These are phyloP conservation scores for Phytophthora cryptogea DNA, from an alignment of 352 stramenopile genomes.

Conservation along the genomic window DNA sequence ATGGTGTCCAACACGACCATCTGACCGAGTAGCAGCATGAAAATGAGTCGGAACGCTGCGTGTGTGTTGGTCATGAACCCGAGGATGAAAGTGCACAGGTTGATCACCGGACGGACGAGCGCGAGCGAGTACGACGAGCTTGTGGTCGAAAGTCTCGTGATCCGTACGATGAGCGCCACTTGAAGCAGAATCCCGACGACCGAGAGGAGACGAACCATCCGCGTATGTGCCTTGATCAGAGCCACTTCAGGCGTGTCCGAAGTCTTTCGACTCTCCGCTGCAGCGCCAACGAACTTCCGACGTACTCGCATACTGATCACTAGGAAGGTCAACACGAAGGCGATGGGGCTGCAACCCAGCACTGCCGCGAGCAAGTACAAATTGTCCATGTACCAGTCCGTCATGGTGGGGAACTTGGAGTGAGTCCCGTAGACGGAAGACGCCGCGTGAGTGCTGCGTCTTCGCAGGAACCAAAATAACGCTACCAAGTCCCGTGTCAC, in stretches of 20 bases:
- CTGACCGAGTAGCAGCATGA: constrained; percentile 40
- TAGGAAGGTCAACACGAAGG: constrained; percentile 45
- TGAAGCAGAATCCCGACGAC: constrained; percentile 49
- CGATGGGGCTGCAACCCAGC: constrained; percentile 38
- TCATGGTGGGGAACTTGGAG: constrained; percentile 20
- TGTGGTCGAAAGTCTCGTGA: constrained; percentile 20
- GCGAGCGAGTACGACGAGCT: constrained; percentile 49
- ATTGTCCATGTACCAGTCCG: constrained; percentile 59
- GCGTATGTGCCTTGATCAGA: constrained; percentile 64
- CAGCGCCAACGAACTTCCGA: constrained; percentile 17
- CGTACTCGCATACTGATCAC: constrained; percentile 38
- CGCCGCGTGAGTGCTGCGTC: constrained; percentile 7
- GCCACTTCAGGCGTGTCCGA: constrained; percentile 58
- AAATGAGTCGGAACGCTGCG: constrained; percentile 52
- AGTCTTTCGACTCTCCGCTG: constrained; percentile 19
- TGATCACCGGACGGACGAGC: constrained; percentile 48
- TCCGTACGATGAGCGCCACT: constrained; percentile 33
- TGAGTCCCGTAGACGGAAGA: background rate
- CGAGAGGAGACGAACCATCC: constrained; percentile 48
- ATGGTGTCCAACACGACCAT: constrained; percentile 53
- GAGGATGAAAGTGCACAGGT: constrained; percentile 52
- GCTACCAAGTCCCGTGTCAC: constrained; percentile 8
- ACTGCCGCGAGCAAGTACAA: constrained; percentile 40
- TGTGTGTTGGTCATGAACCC: constrained; percentile 80
- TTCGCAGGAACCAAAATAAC: constrained; percentile 33